Evolutionary conservation across 179 eudicot species (phyloP).

Genomic region (Spinacia oleracea): DNA sequence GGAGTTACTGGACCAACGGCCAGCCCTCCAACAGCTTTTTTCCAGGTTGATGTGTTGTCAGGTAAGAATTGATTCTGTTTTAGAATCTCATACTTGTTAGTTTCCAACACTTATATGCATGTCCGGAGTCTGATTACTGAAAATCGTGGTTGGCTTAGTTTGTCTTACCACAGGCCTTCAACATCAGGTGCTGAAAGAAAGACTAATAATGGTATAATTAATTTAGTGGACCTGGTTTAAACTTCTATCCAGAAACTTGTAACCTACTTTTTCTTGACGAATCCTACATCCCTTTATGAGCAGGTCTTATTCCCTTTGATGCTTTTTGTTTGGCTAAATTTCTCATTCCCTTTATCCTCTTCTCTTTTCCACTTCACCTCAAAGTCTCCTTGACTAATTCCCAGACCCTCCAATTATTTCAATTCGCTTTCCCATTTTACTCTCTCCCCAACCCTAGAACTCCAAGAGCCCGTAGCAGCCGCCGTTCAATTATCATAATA

Average conservation of each 20-base stretch:
- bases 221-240: conserved; percentile 89
- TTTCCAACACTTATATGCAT: no score
- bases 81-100: neutral
- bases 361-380: no score
- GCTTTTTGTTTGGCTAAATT: no score
- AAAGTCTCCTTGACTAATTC: no score
- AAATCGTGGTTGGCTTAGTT: neutral
- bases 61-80: conserved; percentile 35
- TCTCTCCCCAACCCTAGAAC: no score
- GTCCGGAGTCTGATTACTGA: neutral
- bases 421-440: no score
- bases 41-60: conserved; percentile 72
- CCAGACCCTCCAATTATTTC: no score
- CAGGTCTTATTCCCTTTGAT: no score
- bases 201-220: conserved; percentile 95
- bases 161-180: no score
- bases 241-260: conserved; percentile 23
- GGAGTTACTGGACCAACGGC: conserved; percentile 77
- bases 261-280: conserved; percentile 13
- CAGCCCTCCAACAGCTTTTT: conserved; percentile 87
- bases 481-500: neutral
- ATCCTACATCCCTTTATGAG: conserved; percentile 3
- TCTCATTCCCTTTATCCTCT: no score
- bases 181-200: conserved; percentile 96
- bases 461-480: no score